These are phyloP conservation scores for Teunomyces panamensis DNA, from an alignment of 805 yeast species.

Conservation along the genomic window DNA sequence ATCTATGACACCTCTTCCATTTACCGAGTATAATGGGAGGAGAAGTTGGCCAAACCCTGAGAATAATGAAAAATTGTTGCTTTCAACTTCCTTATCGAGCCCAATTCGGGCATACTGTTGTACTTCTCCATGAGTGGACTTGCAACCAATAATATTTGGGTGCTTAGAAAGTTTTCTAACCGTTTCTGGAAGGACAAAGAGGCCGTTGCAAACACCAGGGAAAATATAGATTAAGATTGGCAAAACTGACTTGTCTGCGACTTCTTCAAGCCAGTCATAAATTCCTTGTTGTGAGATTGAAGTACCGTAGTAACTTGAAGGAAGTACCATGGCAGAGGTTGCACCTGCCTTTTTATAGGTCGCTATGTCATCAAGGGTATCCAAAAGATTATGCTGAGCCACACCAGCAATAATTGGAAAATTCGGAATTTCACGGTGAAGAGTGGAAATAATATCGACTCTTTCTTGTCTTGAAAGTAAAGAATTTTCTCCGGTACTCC, in stretches of 20 bases:
- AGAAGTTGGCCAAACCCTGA: conserved; percentile 54
- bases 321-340: conserved; percentile 37
- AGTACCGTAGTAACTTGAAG: conserved; percentile 49
- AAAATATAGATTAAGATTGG: conserved; percentile 47
- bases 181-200: conserved; percentile 36
- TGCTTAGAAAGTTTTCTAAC: conserved; percentile 41
- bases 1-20: conserved; percentile 51
- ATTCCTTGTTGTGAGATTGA: conserved; percentile 45
- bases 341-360: conserved; percentile 39
- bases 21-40: conserved; percentile 45
- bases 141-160: conserved; percentile 50
- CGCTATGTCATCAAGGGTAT: conserved; percentile 40
- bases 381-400: conserved; percentile 44
- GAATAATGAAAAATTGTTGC: conserved; percentile 40
- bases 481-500: conserved; percentile 56
- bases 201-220: conserved; percentile 49
- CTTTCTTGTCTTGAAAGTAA: conserved; percentile 49
- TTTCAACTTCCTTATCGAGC: conserved; percentile 33
- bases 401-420: conserved; percentile 49
- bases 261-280: conserved; percentile 41
- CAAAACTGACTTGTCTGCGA: conserved; percentile 41
- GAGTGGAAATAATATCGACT: conserved; percentile 23
- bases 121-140: conserved; percentile 51
- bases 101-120: conserved; percentile 46
- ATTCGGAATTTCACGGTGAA: conserved; percentile 37